A percentile compares a stretch with the other conserved stretches of the same genome.
phyloP scores from a whole-genome alignment of 192 early-diverging fungal species.

The Fimicolochytrium jonesii region DNA sequence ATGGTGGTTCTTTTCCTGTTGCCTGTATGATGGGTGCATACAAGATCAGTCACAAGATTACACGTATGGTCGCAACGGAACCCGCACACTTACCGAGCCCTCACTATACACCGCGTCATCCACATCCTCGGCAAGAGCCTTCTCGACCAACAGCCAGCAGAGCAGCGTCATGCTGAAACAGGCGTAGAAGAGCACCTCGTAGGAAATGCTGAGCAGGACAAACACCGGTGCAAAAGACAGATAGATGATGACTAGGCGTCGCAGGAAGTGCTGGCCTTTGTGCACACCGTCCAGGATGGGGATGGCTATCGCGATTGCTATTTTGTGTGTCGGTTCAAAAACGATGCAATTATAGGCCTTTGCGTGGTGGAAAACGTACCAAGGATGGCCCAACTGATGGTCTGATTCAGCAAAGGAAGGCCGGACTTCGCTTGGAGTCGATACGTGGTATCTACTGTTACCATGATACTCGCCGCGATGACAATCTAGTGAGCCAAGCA shows the following conservation, averaged over 20 bases:
- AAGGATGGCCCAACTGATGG: slow-evolving; percentile 61
- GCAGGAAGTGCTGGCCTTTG: slow-evolving; percentile 67
- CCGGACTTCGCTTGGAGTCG: slow-evolving; percentile 57
- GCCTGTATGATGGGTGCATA: no score
- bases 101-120: no score
- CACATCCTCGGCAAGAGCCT: no score
- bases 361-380: slow-evolving; percentile 37
- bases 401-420: slow-evolving; percentile 66
- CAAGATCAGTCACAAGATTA: no score
- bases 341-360: neutral
- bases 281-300: slow-evolving; percentile 61
- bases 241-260: slow-evolving; percentile 77
- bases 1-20: no score
- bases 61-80: no score
- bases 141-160: slow-evolving; percentile 79
- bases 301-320: slow-evolving; percentile 50
- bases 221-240: slow-evolving; percentile 85
- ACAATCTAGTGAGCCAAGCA: slow-evolving; percentile 36
- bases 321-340: neutral
- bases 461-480: slow-evolving; percentile 52
- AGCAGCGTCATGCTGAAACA: slow-evolving; percentile 68
- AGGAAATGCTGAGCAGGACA: slow-evolving; percentile 83
- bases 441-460: slow-evolving; percentile 60
- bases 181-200: slow-evolving; percentile 87
- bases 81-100: no score